Conservation (phyloP, 768 basidiomycete genomes). For the Trichaptum fuscoviolaceum region DNA sequence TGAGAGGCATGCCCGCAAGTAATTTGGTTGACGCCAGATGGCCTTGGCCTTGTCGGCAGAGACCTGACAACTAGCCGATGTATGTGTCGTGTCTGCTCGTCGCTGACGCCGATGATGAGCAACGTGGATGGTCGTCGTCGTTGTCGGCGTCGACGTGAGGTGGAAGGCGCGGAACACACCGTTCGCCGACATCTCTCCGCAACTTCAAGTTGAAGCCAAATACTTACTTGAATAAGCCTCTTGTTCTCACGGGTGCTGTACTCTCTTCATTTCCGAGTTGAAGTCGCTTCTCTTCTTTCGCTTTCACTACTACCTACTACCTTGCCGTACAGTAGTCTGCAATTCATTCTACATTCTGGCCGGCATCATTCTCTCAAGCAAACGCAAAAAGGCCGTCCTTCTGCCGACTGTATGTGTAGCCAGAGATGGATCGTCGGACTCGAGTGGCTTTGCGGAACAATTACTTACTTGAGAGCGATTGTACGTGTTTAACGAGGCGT, state of each 20-base stretch:
- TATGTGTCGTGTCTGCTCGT: neutral
- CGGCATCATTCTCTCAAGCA: too few relatives aligned
- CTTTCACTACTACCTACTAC: too few relatives aligned
- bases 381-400: too few relatives aligned
- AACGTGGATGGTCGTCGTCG: neutral
- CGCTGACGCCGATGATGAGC: neutral
- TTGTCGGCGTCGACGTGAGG: neutral
- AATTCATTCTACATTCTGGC: too few relatives aligned
- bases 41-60: neutral
- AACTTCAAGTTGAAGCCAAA: too few relatives aligned
- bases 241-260: neutral
- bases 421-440: too few relatives aligned
- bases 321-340: too few relatives aligned
- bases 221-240: neutral
- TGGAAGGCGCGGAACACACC: neutral
- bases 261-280: neutral
- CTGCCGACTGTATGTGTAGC: too few relatives aligned
- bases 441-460: too few relatives aligned
- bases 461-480: too few relatives aligned
- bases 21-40: neutral
- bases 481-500: neutral
- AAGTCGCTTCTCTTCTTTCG: neutral
- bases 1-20: conserved; percentile 15
- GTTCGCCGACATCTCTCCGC: neutral
- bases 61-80: too few relatives aligned